phyloP scores from a whole-genome alignment of 441 rosid genomes.

The Corymbia calophylla region DNA sequence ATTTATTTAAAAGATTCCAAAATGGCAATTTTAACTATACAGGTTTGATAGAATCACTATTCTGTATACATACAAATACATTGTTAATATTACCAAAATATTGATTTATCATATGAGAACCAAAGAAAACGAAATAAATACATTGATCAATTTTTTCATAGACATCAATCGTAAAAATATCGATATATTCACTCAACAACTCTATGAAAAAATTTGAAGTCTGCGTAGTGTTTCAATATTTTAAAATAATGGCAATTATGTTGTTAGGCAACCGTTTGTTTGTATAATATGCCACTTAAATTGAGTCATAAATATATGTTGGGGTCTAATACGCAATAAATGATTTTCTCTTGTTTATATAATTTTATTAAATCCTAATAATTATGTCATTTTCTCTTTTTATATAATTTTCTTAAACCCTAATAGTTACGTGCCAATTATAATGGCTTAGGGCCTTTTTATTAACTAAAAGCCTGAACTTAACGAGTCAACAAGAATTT shows the following conservation, averaged over 20 bases:
- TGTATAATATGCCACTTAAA: background rate
- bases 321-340: background rate
- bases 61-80: background rate
- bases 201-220: background rate
- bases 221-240: background rate
- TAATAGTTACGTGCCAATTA: background rate
- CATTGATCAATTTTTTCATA: background rate
- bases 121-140: too few relatives aligned
- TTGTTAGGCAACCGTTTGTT: background rate
- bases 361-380: background rate
- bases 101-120: background rate
- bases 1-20: background rate
- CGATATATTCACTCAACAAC: background rate
- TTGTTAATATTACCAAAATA: background rate
- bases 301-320: background rate
- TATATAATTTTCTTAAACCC: background rate
- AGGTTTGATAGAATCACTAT: background rate
- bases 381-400: background rate
- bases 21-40: background rate
- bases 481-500: accelerated
- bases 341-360: background rate
- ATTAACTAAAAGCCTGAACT: background rate
- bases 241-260: background rate
- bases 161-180: background rate
- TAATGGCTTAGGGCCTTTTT: accelerated